Percentiles rank a stretch among this genome's conserved stretches.
These are phyloP conservation scores for Epichloe typhina DNA, from an alignment of 2,329 filamentous ascomycete genomes.

Conservation along the genomic window DNA sequence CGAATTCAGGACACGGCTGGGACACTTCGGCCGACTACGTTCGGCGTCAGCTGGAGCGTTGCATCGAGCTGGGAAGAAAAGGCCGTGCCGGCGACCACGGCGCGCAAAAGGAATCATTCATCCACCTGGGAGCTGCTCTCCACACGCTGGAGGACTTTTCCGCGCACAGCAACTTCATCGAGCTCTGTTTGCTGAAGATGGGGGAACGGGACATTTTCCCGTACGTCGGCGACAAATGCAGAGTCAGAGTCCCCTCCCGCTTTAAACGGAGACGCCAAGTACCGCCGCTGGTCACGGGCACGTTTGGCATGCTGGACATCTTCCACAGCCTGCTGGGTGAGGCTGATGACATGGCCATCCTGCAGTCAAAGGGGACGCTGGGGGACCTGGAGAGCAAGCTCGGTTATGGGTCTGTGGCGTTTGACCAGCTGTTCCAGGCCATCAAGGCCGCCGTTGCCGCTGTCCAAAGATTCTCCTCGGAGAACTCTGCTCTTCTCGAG, in stretches of 20 bases:
- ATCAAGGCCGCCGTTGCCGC: conserved; percentile 14
- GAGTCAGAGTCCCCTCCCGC: conserved; percentile 36
- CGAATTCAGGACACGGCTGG: conserved; percentile 61
- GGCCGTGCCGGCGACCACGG: conserved; percentile 47
- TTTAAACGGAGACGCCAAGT: conserved; percentile 35
- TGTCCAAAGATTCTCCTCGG: conserved; percentile 12
- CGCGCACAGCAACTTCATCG: conserved; percentile 66
- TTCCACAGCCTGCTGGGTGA: conserved; percentile 53
- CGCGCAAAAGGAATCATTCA: conserved; percentile 50
- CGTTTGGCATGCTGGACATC: conserved; percentile 45
- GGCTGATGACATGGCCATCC: conserved; percentile 31
- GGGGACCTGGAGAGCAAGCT: conserved; percentile 62
- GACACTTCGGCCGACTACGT: conserved; percentile 76
- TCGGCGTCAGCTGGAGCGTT: conserved; percentile 52
- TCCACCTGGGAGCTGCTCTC: conserved; percentile 56
- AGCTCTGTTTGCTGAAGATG: conserved; percentile 57
- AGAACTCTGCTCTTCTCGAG: conserved; percentile 11
- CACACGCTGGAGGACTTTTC: conserved; percentile 54
- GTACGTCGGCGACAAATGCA: conserved; percentile 13
- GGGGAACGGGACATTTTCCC: conserved; percentile 55
- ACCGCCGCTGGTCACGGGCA: conserved; percentile 54
- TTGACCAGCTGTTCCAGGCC: conserved; percentile 17
- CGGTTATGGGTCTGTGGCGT: conserved; percentile 34
- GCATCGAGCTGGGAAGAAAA: conserved; percentile 56
- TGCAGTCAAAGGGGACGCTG: conserved; percentile 44